phyloP scores from a whole-genome alignment of 345 rosid genomes.

The Linum usitatissimum region DNA sequence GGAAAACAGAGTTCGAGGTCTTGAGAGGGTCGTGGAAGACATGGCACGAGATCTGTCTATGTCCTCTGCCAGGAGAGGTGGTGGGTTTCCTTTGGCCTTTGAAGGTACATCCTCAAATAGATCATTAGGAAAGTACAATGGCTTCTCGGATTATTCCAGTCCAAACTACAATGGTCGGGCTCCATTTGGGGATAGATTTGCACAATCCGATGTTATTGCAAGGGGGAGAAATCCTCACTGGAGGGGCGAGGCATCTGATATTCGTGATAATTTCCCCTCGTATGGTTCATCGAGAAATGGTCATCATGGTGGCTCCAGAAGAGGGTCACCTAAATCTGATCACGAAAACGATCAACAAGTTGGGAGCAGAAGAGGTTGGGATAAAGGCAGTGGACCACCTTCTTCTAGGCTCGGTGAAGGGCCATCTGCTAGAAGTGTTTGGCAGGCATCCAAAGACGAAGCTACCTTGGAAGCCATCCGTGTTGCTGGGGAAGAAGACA shows the following conservation, averaged over 20 bases:
- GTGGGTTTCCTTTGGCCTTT: conserved; percentile 44
- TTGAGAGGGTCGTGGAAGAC: conserved; percentile 92
- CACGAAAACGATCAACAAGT: conserved; percentile 60
- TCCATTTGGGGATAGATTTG: conserved; percentile 64
- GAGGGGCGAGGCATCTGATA: conserved; percentile 63
- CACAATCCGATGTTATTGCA: conserved; percentile 52
- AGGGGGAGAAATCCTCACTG: conserved; percentile 69
- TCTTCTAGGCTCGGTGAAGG: conserved; percentile 85
- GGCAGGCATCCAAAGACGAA: conserved; percentile 99
- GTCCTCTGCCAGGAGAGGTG: conserved; percentile 67
- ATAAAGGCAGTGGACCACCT: conserved; percentile 56
- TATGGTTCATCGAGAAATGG: conserved; percentile 64
- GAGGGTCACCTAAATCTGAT: conserved; percentile 70
- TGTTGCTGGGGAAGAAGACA: conserved; percentile 90
- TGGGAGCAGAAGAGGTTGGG: conserved; percentile 81
- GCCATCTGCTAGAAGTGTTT: conserved; percentile 96
- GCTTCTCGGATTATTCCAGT: conserved; percentile 53
- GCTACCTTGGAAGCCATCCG: conserved; percentile 98
- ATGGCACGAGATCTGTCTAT: conserved; percentile 86
- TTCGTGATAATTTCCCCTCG: conserved; percentile 54
- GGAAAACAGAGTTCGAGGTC: conserved; percentile 90
- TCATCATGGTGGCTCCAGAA: conserved; percentile 56
- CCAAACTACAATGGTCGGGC: conserved; percentile 54
- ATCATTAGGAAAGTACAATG: conserved; percentile 53
- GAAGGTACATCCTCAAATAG: conserved; percentile 47